Base-by-base conservation (phyloP, 192 early-diverging fungal species). In the Mortierella claussenii region DNA sequence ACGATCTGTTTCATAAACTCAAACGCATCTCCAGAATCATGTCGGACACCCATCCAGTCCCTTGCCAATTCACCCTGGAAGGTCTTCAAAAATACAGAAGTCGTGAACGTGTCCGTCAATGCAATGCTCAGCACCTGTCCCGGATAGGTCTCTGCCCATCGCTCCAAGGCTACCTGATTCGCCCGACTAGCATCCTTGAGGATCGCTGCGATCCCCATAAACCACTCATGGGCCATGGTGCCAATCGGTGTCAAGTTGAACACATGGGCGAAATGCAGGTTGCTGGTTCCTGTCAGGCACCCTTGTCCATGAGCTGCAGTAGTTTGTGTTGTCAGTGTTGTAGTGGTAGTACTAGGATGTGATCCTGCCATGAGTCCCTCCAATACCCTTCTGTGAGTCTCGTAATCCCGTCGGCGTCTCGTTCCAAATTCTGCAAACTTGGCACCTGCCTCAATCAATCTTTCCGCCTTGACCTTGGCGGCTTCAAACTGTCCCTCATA, bases 351-450 rank as follows among this genome's bases (percentile, higher is more conserved):
- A 10, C 8, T 10, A 7, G 43, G 33, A 0, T 49, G 28, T 0
- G 73, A 66, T 50, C 73, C 73, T 13, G 64, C 61, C 13, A 79
- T 28, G 1, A 91, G 60, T 0, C 73, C 84, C 9, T 69, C 55
- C 55, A 93, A 61, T 5, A 93, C 87, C 12, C 88, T 85, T 51
- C 90, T 79, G 27, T 92, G 91, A 0, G 91, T 88, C 24, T 79
- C 70, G 61, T 87, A 89, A 57, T 89, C 85, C 2, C 91, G 86
- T 15, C 92, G 81, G 30, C 92, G 68, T 7, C 92, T 70, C 0
- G 92, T 93, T 27, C 93, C 93, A 85, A 94, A 93, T 56, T 94
- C 93, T 23, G 90, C 87, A 79, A 94, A 93, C 26, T 54, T 79
- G 65, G 90, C 91, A 11, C 90, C 90, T 1, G 80, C 80, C 6